phyloP scores from a whole-genome alignment of 169 alveolate genomes.

The Cryptosporidium muris region DNA sequence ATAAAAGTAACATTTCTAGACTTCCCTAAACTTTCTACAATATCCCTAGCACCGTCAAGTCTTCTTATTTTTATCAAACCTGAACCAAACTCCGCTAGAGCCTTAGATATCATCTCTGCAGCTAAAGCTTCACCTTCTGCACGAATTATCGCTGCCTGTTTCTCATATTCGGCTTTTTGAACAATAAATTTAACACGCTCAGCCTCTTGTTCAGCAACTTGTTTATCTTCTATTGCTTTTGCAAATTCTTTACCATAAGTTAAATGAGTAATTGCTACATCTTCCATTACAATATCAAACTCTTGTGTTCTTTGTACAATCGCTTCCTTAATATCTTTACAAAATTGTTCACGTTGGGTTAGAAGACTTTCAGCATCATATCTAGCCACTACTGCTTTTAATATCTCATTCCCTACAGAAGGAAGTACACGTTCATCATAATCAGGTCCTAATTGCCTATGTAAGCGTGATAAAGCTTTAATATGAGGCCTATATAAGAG shows the following conservation, averaged over 20 bases:
- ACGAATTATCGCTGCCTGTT: slow-evolving; percentile 92
- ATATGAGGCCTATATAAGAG: slow-evolving; percentile 91
- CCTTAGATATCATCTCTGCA: slow-evolving; percentile 94
- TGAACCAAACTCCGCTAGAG: slow-evolving; percentile 92
- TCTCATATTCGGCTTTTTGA: slow-evolving; percentile 93
- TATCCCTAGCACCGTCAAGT: slow-evolving; percentile 96
- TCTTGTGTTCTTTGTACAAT: slow-evolving; percentile 92
- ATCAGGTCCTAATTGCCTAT: slow-evolving; percentile 94
- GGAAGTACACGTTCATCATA: slow-evolving; percentile 97
- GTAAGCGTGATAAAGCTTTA: slow-evolving; percentile 89
- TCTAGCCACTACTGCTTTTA: slow-evolving; percentile 95
- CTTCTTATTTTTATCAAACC: slow-evolving; percentile 94
- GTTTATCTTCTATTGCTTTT: slow-evolving; percentile 97
- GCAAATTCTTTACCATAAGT: slow-evolving; percentile 95
- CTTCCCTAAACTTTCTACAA: slow-evolving; percentile 91
- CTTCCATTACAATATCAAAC: slow-evolving; percentile 94
- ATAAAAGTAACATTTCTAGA: slow-evolving; percentile 90
- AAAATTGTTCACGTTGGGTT: slow-evolving; percentile 95
- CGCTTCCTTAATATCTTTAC: slow-evolving; percentile 90
- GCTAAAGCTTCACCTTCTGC: slow-evolving; percentile 98
- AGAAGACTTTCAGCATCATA: slow-evolving; percentile 94
- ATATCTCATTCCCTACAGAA: slow-evolving; percentile 96
- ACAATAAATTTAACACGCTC: slow-evolving; percentile 96
- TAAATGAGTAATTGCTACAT: slow-evolving; percentile 95
- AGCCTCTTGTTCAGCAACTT: slow-evolving; percentile 98